These are phyloP conservation scores for Malus hybrid DNA, from an alignment of 331 rosid species.

Conservation along the genomic window DNA sequence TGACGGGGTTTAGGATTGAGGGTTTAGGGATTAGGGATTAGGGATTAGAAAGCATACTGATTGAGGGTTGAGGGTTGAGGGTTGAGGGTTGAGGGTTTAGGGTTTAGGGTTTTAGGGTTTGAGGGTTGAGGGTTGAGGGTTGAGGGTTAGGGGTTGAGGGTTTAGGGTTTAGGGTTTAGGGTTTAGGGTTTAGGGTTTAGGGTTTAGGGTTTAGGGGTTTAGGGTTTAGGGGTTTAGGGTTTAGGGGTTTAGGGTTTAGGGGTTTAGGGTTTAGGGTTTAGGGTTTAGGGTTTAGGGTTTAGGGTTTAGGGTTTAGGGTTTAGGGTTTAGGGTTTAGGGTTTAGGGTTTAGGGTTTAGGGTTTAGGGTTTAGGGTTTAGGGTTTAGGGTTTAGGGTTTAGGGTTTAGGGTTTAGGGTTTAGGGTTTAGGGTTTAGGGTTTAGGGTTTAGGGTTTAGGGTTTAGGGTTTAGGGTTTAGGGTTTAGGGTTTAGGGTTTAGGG, in stretches of 20 bases:
- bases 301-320: neutral
- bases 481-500: neutral
- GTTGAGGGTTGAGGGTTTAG: too few species aligned
- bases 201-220: too few species aligned
- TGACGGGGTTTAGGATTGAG: too few species aligned
- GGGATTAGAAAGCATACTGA: too few species aligned
- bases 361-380: neutral
- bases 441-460: neutral
- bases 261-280: neutral
- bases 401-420: neutral
- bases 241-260: too few species aligned
- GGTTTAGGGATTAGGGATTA: too few species aligned
- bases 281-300: neutral
- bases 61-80: too few species aligned
- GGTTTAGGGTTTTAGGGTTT: too few species aligned
- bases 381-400: neutral
- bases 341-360: conserved; percentile 4
- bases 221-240: too few species aligned
- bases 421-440: neutral
- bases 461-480: neutral
- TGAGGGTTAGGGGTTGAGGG: neutral
- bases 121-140: too few species aligned
- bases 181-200: too few species aligned
- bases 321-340: neutral
- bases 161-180: neutral